Conservation (phyloP, 2,329 filamentous ascomycete species). For the Lomentospora prolificans region DNA sequence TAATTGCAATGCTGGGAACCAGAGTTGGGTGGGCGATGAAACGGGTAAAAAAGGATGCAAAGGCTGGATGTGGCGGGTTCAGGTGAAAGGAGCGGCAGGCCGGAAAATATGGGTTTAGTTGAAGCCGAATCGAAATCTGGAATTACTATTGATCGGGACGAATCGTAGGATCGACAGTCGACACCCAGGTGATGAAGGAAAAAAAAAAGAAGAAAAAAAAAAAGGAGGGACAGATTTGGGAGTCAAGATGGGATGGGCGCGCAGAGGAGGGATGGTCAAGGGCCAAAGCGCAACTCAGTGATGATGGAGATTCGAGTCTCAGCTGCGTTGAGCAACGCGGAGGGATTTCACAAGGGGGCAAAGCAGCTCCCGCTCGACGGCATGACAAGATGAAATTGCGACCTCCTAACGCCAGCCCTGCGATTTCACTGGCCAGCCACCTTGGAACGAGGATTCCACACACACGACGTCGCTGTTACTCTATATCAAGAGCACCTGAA, state of each 20-base stretch:
- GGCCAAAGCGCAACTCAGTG: not conserved
- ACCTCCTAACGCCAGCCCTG: not conserved
- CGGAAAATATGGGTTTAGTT: not conserved
- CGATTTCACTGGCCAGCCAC: not conserved
- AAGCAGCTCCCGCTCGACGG: not conserved
- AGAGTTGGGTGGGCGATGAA: not conserved
- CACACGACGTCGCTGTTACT: not conserved
- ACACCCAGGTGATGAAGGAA: not conserved
- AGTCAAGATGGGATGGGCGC: not conserved
- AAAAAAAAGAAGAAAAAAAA: not conserved
- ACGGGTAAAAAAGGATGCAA: not conserved
- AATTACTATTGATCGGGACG: not conserved
- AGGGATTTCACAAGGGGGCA: not conserved
- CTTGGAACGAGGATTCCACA: not conserved
- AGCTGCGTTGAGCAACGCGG: not conserved
- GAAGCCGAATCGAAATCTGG: not conserved
- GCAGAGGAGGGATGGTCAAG: not conserved
- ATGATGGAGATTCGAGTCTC: not conserved
- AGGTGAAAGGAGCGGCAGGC: constrained; percentile 4
- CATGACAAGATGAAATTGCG: constrained; percentile 2
- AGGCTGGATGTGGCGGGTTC: not conserved
- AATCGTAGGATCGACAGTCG: not conserved
- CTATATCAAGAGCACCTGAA: not conserved
- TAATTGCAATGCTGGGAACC: not conserved
- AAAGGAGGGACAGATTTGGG: not conserved